A percentile compares a stretch with the other conserved stretches of the same genome.
These are phyloP conservation scores for Westerdykella aurantiaca DNA, from an alignment of 2,329 filamentous ascomycete species.

Conservation along the genomic window DNA sequence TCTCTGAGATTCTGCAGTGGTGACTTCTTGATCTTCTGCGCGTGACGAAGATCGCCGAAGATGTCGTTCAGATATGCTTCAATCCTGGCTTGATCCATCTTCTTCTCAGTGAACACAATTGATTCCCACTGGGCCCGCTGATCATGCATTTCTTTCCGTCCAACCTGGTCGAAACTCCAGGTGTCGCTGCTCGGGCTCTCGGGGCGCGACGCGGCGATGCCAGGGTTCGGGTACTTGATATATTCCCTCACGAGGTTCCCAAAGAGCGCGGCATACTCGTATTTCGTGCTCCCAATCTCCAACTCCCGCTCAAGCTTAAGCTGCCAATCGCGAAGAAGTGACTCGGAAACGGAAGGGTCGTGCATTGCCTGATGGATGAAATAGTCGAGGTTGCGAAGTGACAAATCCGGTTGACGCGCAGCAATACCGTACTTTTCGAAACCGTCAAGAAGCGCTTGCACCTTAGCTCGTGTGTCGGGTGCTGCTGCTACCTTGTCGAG, in stretches of 20 bases:
- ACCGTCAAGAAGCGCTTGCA: slow-evolving; percentile 16
- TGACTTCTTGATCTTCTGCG: slow-evolving; percentile 35
- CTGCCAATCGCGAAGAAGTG: slow-evolving; percentile 21
- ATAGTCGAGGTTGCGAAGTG: slow-evolving; percentile 14
- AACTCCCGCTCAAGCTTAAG: slow-evolving; percentile 19
- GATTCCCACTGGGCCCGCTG: slow-evolving; percentile 48
- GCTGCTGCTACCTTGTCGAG: slow-evolving; percentile 8
- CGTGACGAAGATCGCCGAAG: slow-evolving; percentile 42
- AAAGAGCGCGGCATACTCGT: slow-evolving; percentile 24
- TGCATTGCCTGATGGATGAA: slow-evolving; percentile 24
- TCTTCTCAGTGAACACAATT: slow-evolving; percentile 48
- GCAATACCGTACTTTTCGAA: slow-evolving; percentile 15
- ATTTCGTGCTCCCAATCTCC: slow-evolving; percentile 25
- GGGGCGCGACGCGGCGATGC: not conserved
- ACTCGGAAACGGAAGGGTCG: slow-evolving; percentile 22
- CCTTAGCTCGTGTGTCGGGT: slow-evolving; percentile 8
- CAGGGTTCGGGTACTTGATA: slow-evolving; percentile 23
- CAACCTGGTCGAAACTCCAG: slow-evolving; percentile 39
- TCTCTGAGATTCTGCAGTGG: slow-evolving; percentile 39
- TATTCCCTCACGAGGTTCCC: slow-evolving; percentile 25
- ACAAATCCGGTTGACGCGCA: slow-evolving; percentile 8
- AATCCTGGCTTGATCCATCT: slow-evolving; percentile 45
- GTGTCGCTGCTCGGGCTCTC: slow-evolving; percentile 1
- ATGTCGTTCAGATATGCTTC: slow-evolving; percentile 47
- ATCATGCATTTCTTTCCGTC: slow-evolving; percentile 40